phyloP scores from a whole-genome alignment of 805 yeast genomes.

The Metschnikowia matae region DNA sequence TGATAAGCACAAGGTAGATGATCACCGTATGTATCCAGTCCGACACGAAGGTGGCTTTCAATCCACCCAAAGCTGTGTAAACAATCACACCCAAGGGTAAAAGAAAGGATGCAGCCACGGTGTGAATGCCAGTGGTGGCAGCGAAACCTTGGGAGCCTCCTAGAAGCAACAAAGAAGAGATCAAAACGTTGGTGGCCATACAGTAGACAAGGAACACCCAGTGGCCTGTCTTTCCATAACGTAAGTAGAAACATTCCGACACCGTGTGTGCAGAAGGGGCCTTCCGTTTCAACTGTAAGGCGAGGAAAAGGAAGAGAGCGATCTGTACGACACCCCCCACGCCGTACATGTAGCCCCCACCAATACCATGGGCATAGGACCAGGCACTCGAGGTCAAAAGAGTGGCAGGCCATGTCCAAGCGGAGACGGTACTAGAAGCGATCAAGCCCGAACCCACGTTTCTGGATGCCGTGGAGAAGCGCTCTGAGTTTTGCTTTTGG shows the following conservation, averaged over 20 bases:
- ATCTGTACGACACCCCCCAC: conserved; percentile 17
- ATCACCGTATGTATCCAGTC: conserved; percentile 65
- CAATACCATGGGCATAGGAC: conserved; percentile 8
- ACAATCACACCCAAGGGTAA: conserved; percentile 60
- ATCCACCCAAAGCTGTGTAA: conserved; percentile 77
- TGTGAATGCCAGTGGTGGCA: conserved; percentile 12
- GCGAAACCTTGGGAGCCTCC: conserved; percentile 10
- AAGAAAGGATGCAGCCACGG: conserved; percentile 39
- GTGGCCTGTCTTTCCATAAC: conserved; percentile 15
- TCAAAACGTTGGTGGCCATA: conserved; percentile 12
- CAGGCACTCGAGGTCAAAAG: conserved; percentile 7
- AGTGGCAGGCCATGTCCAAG: conserved; percentile 36
- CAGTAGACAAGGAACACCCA: conserved; percentile 13
- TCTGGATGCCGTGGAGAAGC: conserved; percentile 11
- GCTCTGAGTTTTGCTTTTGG: conserved; percentile 10
- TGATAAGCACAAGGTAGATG: conserved; percentile 36
- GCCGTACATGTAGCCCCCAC: conserved; percentile 8
- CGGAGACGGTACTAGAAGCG: conserved; percentile 9
- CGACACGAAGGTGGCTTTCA: conserved; percentile 76
- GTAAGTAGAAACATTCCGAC: conserved; percentile 15
- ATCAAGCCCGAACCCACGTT: conserved; percentile 9
- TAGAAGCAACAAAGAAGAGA: conserved; percentile 11
- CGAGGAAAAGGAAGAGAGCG: conserved; percentile 18
- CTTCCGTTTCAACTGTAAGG: conserved; percentile 19
- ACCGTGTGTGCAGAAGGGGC: conserved; percentile 20